A percentile compares a stretch with the other conserved stretches of the same genome.
phyloP scores from a whole-genome alignment of 2,329 filamentous ascomycete genomes.

The Colletotrichum sp. region DNA sequence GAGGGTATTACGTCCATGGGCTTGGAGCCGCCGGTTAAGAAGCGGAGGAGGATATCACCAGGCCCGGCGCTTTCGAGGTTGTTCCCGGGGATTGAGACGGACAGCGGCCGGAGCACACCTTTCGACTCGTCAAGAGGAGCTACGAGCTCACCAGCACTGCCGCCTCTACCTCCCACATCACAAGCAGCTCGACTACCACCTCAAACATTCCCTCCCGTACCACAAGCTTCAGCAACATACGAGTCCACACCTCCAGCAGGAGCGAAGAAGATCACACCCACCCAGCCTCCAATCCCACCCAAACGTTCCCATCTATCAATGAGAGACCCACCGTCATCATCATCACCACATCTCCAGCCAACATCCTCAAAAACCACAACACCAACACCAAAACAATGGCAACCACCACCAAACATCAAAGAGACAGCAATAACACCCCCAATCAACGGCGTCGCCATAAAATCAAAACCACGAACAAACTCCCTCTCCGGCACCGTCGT shows the following conservation, averaged over 20 bases:
- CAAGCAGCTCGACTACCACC: not conserved
- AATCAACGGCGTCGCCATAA: not conserved
- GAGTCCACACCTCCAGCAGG: not conserved
- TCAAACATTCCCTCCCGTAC: not conserved
- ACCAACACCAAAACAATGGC: not conserved
- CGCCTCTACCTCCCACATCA: not conserved
- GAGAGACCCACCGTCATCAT: not conserved
- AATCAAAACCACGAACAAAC: not conserved
- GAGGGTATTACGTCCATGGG: not conserved
- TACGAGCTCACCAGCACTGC: conserved; percentile 5
- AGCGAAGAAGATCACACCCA: not conserved
- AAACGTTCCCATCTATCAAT: not conserved
- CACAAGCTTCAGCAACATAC: not conserved
- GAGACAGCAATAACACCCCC: not conserved
- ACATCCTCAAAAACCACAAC: not conserved
- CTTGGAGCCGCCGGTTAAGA: conserved; percentile 6
- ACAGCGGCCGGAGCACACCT: not conserved
- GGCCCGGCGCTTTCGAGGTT: not conserved
- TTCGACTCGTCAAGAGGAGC: conserved; percentile 2
- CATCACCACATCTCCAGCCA: not conserved
- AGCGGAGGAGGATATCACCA: not conserved
- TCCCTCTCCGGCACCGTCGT: not conserved
- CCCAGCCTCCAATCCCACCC: not conserved
- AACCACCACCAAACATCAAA: not conserved
- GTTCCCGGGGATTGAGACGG: not conserved